Percentiles rank a stretch among this genome's conserved stretches.
phyloP scores from a whole-genome alignment of 2,329 filamentous ascomycete genomes.

The Exophiala calicioides region DNA sequence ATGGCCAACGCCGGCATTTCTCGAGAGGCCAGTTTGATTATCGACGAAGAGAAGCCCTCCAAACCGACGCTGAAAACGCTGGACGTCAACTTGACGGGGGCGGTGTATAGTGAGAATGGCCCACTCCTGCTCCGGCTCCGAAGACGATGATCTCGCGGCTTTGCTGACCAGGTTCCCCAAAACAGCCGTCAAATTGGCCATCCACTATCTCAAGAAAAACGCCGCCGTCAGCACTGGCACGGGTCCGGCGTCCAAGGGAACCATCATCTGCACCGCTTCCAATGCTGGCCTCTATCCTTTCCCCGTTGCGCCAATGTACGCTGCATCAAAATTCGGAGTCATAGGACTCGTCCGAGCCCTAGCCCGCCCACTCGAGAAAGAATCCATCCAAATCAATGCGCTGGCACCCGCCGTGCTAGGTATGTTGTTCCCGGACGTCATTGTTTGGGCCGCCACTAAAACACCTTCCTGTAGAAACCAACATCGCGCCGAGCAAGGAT shows the following conservation, averaged over 20 bases:
- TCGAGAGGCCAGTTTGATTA: slow-evolving; percentile 43
- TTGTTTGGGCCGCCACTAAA: background rate
- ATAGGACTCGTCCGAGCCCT: slow-evolving; percentile 55
- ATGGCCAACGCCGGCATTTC: slow-evolving; percentile 55
- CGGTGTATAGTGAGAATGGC: slow-evolving; percentile 47
- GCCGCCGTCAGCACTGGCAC: slow-evolving; percentile 27
- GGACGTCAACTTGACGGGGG: slow-evolving; percentile 41
- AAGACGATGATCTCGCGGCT: no score
- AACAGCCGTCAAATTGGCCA: slow-evolving; percentile 52
- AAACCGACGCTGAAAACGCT: slow-evolving; percentile 42
- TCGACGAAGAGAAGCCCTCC: slow-evolving; percentile 33
- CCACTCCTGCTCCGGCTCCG: background rate
- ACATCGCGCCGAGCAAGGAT: slow-evolving; percentile 47
- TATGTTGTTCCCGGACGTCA: slow-evolving; percentile 33
- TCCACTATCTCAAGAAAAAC: slow-evolving; percentile 55
- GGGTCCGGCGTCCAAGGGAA: slow-evolving; percentile 38
- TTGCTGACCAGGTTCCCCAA: background rate
- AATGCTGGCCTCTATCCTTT: slow-evolving; percentile 57
- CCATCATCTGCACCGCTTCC: slow-evolving; percentile 56
- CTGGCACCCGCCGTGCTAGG: slow-evolving; percentile 54
- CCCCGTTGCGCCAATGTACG: slow-evolving; percentile 53
- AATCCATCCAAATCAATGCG: slow-evolving; percentile 54
- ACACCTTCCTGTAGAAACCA: slow-evolving; percentile 44
- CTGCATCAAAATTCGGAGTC: slow-evolving; percentile 51
- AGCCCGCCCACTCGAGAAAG: slow-evolving; percentile 40